These are phyloP conservation scores for Dryas drummondii DNA, from an alignment of 306 rosid genomes.

Conservation along the genomic window DNA sequence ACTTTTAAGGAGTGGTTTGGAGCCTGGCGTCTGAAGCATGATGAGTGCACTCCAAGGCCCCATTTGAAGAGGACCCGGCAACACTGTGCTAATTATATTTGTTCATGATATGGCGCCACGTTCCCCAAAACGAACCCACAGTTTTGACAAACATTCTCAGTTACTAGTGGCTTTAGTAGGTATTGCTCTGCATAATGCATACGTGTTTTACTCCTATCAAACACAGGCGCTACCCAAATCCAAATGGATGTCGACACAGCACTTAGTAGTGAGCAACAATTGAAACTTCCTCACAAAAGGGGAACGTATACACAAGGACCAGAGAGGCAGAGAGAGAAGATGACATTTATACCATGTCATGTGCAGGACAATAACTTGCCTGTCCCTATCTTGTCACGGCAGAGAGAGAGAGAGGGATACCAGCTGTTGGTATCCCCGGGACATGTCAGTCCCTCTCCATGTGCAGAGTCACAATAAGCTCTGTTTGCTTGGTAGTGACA, in stretches of 20 bases:
- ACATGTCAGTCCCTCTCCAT: too few relatives aligned
- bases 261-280: neutral
- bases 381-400: too few relatives aligned
- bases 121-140: neutral
- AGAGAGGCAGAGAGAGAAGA: too few relatives aligned
- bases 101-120: constrained; percentile 5
- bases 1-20: neutral
- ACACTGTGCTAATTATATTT: too few relatives aligned
- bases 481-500: neutral
- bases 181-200: neutral
- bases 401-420: too few relatives aligned
- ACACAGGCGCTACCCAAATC: neutral
- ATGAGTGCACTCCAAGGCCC: too few relatives aligned
- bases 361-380: neutral
- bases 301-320: too few relatives aligned
- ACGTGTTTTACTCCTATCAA: neutral
- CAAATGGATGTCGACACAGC: neutral
- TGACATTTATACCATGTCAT: too few relatives aligned
- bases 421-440: too few relatives aligned
- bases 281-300: neutral
- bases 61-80: too few relatives aligned
- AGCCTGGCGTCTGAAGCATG: too few relatives aligned
- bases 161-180: too few relatives aligned
- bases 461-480: neutral
- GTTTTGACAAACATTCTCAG: neutral